Conservation (phyloP, 306 rosid genomes). For the Lupinus albus region DNA sequence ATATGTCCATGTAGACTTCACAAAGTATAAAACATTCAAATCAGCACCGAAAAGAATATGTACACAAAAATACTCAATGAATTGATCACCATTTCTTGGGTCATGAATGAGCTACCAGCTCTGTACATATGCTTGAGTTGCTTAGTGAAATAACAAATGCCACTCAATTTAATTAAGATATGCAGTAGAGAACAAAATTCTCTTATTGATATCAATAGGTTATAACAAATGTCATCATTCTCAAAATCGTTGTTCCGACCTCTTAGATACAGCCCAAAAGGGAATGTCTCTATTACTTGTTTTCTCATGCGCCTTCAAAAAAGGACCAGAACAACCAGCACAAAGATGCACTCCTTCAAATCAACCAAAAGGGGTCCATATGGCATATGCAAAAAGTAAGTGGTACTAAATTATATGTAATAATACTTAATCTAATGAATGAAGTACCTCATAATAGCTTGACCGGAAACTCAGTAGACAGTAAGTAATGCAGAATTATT, state of each 20-base stretch:
- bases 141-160: conserved; percentile 4
- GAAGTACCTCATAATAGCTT: conserved; percentile 17
- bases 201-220: not conserved
- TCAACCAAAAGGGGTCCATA: conserved; percentile 16
- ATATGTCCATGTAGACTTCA: not conserved
- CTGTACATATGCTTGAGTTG: not conserved
- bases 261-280: conserved; percentile 5
- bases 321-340: conserved; percentile 26
- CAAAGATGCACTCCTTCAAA: not conserved
- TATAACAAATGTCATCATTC: not conserved
- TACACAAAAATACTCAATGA: not conserved
- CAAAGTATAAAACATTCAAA: not conserved
- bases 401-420: not conserved
- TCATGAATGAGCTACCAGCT: conserved; percentile 1
- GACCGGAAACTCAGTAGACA: not conserved
- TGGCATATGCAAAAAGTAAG: not conserved
- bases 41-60: not conserved
- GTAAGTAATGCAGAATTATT: conserved; percentile 7
- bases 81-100: conserved; percentile 16
- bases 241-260: not conserved
- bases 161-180: conserved; percentile 9
- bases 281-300: conserved; percentile 7
- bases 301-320: conserved; percentile 9
- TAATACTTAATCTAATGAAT: conserved; percentile 4
- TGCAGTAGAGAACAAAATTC: not conserved